These are phyloP conservation scores for Suhomyces sp. DNA, from an alignment of 805 yeast species.

Conservation along the genomic window DNA sequence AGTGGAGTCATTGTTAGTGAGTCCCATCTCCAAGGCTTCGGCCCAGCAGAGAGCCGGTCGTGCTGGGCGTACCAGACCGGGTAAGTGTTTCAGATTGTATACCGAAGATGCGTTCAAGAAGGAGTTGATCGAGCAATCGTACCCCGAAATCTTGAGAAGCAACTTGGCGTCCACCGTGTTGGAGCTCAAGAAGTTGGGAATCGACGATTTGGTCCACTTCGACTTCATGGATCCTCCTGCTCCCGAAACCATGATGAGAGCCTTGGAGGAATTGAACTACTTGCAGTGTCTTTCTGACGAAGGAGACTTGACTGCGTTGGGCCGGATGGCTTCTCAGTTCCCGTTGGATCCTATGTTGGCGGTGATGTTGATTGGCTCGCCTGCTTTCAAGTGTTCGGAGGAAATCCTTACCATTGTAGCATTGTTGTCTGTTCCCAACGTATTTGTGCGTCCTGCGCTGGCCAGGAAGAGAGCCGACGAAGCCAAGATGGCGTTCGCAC, in stretches of 20 bases:
- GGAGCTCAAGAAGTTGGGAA: slow-evolving; percentile 89
- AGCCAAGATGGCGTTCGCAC: slow-evolving; percentile 81
- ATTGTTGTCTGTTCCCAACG: slow-evolving; percentile 86
- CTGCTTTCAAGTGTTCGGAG: slow-evolving; percentile 81
- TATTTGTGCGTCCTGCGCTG: slow-evolving; percentile 88
- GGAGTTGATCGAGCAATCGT: slow-evolving; percentile 90
- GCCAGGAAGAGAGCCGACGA: slow-evolving; percentile 91
- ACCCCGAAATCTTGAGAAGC: slow-evolving; percentile 91
- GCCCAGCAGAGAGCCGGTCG: slow-evolving; percentile 99
- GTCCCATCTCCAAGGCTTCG: slow-evolving; percentile 95
- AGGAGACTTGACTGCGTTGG: slow-evolving; percentile 85
- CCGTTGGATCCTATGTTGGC: slow-evolving; percentile 96
- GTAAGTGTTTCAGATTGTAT: slow-evolving; percentile 93
- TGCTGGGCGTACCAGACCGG: slow-evolving; percentile 99
- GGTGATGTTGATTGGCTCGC: slow-evolving; percentile 84
- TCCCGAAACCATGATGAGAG: slow-evolving; percentile 99
- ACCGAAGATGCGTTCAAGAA: slow-evolving; percentile 95
- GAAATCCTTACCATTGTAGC: slow-evolving; percentile 89
- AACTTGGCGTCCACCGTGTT: slow-evolving; percentile 89
- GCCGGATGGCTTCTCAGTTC: slow-evolving; percentile 86
- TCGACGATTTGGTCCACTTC: slow-evolving; percentile 94
- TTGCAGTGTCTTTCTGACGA: slow-evolving; percentile 87
- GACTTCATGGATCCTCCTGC: slow-evolving; percentile 99
- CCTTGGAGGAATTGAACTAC: slow-evolving; percentile 90
- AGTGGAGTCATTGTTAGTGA: slow-evolving; percentile 89